Conservation (phyloP, 306 rosid species). For the Begonia peltatifolia region DNA sequence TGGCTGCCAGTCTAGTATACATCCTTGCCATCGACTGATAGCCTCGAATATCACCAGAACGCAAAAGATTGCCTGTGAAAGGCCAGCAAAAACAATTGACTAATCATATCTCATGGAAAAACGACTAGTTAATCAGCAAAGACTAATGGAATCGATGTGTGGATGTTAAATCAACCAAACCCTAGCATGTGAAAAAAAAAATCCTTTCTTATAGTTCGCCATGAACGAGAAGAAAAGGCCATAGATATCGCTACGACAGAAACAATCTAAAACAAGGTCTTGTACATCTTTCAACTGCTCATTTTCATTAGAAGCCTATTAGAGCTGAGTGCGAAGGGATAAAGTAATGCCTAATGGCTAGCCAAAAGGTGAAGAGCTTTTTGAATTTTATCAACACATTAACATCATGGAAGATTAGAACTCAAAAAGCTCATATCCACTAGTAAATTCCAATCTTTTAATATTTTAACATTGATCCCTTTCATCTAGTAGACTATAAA, state of each 20-base stretch:
- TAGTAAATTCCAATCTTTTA: not conserved
- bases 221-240: too few species aligned
- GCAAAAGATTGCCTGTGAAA: constrained; percentile 75
- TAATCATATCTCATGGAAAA: not conserved
- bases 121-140: not conserved
- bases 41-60: constrained; percentile 84
- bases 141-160: not conserved
- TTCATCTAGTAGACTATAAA: not conserved
- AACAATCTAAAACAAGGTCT: too few species aligned
- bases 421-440: too few species aligned
- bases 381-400: not conserved
- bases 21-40: constrained; percentile 92
- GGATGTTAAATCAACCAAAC: not conserved
- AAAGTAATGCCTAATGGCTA: not conserved
- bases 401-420: not conserved
- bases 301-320: too few species aligned
- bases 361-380: not conserved
- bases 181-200: not conserved
- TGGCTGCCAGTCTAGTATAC: constrained; percentile 94
- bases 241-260: too few species aligned
- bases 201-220: too few species aligned
- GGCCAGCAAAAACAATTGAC: not conserved
- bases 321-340: too few species aligned
- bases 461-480: not conserved
- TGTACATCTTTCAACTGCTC: too few species aligned